phyloP scores from a whole-genome alignment of 495 filamentous ascomycete species.

The Talaromyces trachyspermus region DNA sequence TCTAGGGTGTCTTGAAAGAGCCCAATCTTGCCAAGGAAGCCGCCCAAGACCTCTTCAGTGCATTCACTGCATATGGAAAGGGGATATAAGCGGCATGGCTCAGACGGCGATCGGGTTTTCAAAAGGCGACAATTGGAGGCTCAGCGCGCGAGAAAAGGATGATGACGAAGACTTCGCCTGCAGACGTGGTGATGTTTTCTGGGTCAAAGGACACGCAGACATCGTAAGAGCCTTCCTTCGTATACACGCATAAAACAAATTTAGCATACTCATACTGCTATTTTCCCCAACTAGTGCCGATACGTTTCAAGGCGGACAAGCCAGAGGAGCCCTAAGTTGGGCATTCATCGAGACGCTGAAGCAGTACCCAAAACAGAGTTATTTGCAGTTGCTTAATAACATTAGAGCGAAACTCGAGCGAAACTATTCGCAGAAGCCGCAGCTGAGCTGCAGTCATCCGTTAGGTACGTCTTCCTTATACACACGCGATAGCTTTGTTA shows the following conservation, averaged over 20 bases:
- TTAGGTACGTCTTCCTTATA: slow-evolving; percentile 3
- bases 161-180: slow-evolving; percentile 87
- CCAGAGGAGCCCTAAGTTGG: slow-evolving; percentile 97
- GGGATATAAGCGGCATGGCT: slow-evolving; percentile 83
- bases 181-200: slow-evolving; percentile 96
- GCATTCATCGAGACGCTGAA: slow-evolving; percentile 90
- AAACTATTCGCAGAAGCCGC: slow-evolving; percentile 93
- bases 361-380: slow-evolving; percentile 97
- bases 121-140: slow-evolving; percentile 83
- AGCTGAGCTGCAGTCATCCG: slow-evolving; percentile 68
- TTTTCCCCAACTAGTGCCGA: slow-evolving; percentile 59
- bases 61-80: slow-evolving; percentile 81
- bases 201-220: slow-evolving; percentile 96
- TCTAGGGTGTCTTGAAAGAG: slow-evolving; percentile 90
- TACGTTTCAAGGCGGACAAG: slow-evolving; percentile 58
- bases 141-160: slow-evolving; percentile 71
- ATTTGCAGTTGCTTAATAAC: slow-evolving; percentile 89
- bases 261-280: too few species aligned
- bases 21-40: slow-evolving; percentile 97
- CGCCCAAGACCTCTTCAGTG: slow-evolving; percentile 83
- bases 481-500: not conserved
- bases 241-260: too few species aligned
- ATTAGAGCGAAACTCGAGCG: slow-evolving; percentile 85
- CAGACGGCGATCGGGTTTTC: slow-evolving; percentile 77
- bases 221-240: slow-evolving; percentile 52